phyloP scores from a whole-genome alignment of 192 early-diverging fungal genomes.

The Coemansia sp. region DNA sequence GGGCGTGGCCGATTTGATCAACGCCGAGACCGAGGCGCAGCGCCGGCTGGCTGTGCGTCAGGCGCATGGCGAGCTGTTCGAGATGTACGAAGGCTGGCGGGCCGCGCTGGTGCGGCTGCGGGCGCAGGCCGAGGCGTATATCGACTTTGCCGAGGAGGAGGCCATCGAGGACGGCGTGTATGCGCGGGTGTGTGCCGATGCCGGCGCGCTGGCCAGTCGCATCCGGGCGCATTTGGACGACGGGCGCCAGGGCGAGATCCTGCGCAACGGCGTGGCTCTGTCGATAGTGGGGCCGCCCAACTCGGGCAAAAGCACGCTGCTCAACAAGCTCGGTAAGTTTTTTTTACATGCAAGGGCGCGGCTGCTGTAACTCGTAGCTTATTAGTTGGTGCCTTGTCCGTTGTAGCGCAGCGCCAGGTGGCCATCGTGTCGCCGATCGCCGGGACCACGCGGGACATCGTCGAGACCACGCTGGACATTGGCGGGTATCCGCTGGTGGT shows the following conservation, averaged over 20 bases:
- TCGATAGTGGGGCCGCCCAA: slow-evolving; percentile 74
- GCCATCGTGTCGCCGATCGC: slow-evolving; percentile 71
- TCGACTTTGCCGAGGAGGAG: slow-evolving; percentile 81
- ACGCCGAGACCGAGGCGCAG: slow-evolving; percentile 77
- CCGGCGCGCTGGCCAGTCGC: background rate
- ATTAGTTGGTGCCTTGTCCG: background rate
- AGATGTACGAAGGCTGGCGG: slow-evolving; percentile 64
- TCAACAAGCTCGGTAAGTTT: slow-evolving; percentile 61
- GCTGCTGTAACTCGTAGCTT: no score
- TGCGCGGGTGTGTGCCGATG: slow-evolving; percentile 3
- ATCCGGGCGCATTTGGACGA: slow-evolving; percentile 57
- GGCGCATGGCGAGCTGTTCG: slow-evolving; percentile 61
- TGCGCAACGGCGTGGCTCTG: slow-evolving; percentile 65
- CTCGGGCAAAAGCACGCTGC: slow-evolving; percentile 70
- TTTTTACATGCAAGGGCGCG: background rate
- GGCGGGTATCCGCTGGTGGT: slow-evolving; percentile 75
- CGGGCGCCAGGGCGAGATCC: slow-evolving; percentile 64
- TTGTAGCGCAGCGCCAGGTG: slow-evolving; percentile 60
- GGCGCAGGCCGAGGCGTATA: slow-evolving; percentile 64
- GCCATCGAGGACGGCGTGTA: slow-evolving; percentile 68
- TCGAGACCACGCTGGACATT: slow-evolving; percentile 68
- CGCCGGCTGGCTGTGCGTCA: slow-evolving; percentile 63
- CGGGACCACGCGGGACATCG: slow-evolving; percentile 73
- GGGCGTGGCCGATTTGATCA: slow-evolving; percentile 69
- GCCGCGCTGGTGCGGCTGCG: slow-evolving; percentile 54